Percentiles rank a stretch among this genome's conserved stretches.
Conservation (phyloP, 495 filamentous ascomycete species). For the Platismatia glauca region DNA sequence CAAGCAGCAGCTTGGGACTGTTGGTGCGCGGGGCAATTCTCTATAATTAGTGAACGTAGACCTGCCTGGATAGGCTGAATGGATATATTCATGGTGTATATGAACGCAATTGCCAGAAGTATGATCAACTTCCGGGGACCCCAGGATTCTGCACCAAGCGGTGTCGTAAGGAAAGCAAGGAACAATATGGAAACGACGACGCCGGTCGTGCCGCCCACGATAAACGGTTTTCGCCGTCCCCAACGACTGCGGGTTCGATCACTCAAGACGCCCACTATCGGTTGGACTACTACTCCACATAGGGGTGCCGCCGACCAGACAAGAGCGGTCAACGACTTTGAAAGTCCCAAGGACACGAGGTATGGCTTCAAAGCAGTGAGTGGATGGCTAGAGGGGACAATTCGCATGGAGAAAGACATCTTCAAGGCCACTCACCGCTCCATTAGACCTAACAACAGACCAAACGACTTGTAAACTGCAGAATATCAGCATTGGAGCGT, state of each 20-base stretch:
- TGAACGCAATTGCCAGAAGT: constrained; percentile 68
- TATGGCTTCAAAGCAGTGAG: constrained; percentile 11
- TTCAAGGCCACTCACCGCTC: constrained; percentile 10
- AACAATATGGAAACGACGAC: constrained; percentile 63
- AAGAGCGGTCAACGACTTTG: constrained; percentile 82
- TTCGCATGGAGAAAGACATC: not conserved
- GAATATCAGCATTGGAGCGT: not conserved
- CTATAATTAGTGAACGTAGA: constrained; percentile 56
- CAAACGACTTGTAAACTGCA: constrained; percentile 16
- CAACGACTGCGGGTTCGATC: constrained; percentile 74
- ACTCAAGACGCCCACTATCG: constrained; percentile 78
- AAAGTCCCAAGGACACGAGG: constrained; percentile 56
- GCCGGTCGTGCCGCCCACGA: constrained; percentile 66
- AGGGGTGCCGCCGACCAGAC: constrained; percentile 97
- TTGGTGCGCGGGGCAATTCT: constrained; percentile 59
- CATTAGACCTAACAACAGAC: constrained; percentile 22
- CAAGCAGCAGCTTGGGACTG: constrained; percentile 74
- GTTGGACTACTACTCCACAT: constrained; percentile 85
- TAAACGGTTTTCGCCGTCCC: constrained; percentile 72
- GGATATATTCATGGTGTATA: constrained; percentile 86
- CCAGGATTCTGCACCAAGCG: constrained; percentile 37
- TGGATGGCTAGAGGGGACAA: not conserved
- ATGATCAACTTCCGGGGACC: constrained; percentile 34
- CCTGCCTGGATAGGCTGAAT: constrained; percentile 70
- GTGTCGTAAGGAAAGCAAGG: constrained; percentile 79